phyloP scores from a whole-genome alignment of 2,329 filamentous ascomycete genomes.

The Fusarium equiseti region DNA sequence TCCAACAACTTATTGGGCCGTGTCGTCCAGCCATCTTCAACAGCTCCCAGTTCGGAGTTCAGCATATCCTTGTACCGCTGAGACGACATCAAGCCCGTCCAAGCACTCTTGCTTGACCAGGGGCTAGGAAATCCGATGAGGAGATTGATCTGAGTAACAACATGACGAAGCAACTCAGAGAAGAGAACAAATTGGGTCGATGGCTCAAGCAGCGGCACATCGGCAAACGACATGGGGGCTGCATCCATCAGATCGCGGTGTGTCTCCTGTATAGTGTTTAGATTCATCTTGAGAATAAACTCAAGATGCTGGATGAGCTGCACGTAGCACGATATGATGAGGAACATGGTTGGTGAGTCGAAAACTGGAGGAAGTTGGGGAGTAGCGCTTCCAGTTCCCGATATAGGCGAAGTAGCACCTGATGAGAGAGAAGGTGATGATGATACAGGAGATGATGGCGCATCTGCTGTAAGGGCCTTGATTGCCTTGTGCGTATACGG shows the following conservation, averaged over 20 bases:
- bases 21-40: conserved; percentile 42
- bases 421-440: conserved; percentile 10
- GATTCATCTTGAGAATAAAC: conserved; percentile 35
- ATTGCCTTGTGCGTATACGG: conserved; percentile 18
- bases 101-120: conserved; percentile 41
- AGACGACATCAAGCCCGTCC: conserved; percentile 43
- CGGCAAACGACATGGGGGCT: conserved; percentile 43
- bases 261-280: conserved; percentile 31
- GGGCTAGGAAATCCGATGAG: conserved; percentile 45
- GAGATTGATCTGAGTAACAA: conserved; percentile 45
- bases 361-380: conserved; percentile 26
- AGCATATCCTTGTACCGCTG: conserved; percentile 42
- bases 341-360: conserved; percentile 46
- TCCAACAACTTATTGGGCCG: conserved; percentile 41
- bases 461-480: conserved; percentile 15
- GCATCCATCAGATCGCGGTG: conserved; percentile 28
- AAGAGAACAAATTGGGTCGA: conserved; percentile 48
- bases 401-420: background rate
- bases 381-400: conserved; percentile 4
- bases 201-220: conserved; percentile 43
- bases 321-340: conserved; percentile 49
- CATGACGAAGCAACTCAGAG: conserved; percentile 44
- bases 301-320: conserved; percentile 48
- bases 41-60: conserved; percentile 45
- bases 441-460: background rate